phyloP scores from a whole-genome alignment of 768 basidiomycete genomes.

The Agaricus blazei region DNA sequence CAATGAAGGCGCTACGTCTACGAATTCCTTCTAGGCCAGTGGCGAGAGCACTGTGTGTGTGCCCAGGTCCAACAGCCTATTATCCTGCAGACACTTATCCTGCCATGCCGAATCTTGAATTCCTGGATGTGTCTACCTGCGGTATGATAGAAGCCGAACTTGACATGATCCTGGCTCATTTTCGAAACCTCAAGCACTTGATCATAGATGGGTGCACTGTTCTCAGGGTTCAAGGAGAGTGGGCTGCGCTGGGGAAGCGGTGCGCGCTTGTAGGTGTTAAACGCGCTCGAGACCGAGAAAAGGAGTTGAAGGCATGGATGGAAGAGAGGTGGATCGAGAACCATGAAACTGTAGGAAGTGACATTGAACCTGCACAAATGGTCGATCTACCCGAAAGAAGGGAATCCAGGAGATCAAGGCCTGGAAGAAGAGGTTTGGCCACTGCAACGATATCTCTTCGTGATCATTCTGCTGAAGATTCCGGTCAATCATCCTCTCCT shows the following conservation, averaged over 20 bases:
- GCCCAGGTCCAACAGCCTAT: constrained; percentile 3
- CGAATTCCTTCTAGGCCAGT: constrained; percentile 68
- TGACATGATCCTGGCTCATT: constrained; percentile 46
- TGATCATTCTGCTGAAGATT: constrained; percentile 15
- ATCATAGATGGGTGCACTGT: constrained; percentile 65
- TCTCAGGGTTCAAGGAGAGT: constrained; percentile 49
- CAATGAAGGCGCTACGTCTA: constrained; percentile 56
- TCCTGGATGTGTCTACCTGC: constrained; percentile 77
- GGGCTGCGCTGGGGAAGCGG: constrained; percentile 54
- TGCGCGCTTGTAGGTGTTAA: constrained; percentile 59
- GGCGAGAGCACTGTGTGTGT: constrained; percentile 33
- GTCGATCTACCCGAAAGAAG: background rate
- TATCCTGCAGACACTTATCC: constrained; percentile 10
- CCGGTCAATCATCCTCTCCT: constrained; percentile 10
- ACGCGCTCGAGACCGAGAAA: constrained; percentile 64
- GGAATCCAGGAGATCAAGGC: constrained; percentile 21
- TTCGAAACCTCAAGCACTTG: constrained; percentile 53
- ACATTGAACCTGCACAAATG: constrained; percentile 12
- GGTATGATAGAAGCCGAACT: constrained; percentile 48
- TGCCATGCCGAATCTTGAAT: constrained; percentile 41
- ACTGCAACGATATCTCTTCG: constrained; percentile 61
- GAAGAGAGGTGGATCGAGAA: constrained; percentile 24
- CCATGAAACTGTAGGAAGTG: constrained; percentile 2
- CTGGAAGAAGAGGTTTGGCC: constrained; percentile 59
- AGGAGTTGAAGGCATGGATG: constrained; percentile 47